Percentiles rank a stretch among this genome's conserved stretches.
Evolutionary conservation across 2,329 filamentous ascomycete species (phyloP).

Genomic region (Cladophialophora carrionii): DNA sequence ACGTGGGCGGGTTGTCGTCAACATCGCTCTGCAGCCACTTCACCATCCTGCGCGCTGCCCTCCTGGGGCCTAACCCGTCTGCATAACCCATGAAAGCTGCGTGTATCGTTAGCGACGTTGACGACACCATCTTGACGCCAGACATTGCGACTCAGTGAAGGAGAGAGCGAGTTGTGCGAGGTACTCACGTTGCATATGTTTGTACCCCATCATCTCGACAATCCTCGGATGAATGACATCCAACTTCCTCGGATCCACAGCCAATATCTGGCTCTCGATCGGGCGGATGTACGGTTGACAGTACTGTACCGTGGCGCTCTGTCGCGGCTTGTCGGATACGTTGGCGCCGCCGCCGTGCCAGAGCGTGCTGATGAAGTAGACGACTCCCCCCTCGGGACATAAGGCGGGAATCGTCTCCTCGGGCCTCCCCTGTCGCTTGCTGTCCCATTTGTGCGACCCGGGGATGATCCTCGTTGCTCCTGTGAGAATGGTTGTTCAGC

Average conservation of each 20-base stretch:
- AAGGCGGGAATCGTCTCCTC: conserved; percentile 43
- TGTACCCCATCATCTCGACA: conserved; percentile 46
- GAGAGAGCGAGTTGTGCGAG: no score
- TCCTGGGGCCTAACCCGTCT: conserved; percentile 41
- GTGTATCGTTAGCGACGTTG: neutral
- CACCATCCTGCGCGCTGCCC: conserved; percentile 40
- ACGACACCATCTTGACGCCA: neutral
- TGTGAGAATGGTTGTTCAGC: neutral
- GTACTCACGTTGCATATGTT: conserved; percentile 34
- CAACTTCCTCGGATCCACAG: conserved; percentile 43
- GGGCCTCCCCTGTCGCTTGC: conserved; percentile 35
- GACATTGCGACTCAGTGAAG: neutral
- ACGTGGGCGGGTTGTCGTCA: conserved; percentile 40
- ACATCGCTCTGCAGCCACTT: conserved; percentile 41
- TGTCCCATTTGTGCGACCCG: conserved; percentile 45
- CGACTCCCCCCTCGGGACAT: conserved; percentile 46
- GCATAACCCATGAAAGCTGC: conserved; percentile 43
- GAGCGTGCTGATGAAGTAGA: conserved; percentile 45
- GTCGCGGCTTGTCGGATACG: conserved; percentile 39
- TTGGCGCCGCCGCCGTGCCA: conserved; percentile 50
- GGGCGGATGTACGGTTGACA: conserved; percentile 48
- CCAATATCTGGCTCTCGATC: conserved; percentile 43
- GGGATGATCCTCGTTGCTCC: conserved; percentile 43
- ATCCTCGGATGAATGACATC: conserved; percentile 40
- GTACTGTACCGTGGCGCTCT: conserved; percentile 48